These are phyloP conservation scores for Myxozyma nipponensis DNA, from an alignment of 805 yeast species.

Conservation along the genomic window DNA sequence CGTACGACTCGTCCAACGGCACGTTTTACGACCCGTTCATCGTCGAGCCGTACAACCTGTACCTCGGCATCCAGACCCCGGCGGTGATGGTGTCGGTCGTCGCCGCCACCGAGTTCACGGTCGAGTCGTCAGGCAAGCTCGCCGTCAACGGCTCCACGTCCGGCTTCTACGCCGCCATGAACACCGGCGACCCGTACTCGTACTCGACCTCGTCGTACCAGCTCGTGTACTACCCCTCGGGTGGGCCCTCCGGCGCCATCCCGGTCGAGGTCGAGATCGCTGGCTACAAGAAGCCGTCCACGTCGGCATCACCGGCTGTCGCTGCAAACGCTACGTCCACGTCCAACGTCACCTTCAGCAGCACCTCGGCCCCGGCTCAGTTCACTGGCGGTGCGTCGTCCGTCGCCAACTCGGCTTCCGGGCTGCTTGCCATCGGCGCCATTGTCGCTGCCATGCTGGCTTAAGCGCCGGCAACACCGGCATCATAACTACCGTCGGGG, in stretches of 20 bases:
- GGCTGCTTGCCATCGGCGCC: neutral
- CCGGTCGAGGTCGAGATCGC: conserved; percentile 23
- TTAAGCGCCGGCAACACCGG: too few species aligned
- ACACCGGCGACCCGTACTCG: conserved; percentile 46
- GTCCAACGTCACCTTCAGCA: neutral
- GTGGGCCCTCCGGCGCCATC: conserved; percentile 33
- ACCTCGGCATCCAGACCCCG: conserved; percentile 4
- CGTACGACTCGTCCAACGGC: conserved; percentile 28
- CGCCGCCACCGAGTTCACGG: conserved; percentile 9
- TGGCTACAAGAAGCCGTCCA: neutral
- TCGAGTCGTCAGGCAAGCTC: conserved; percentile 31
- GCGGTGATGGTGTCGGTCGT: conserved; percentile 5
- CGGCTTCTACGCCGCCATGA: conserved; percentile 44
- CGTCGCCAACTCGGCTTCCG: neutral
- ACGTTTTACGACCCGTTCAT: conserved; percentile 5
- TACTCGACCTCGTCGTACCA: conserved; percentile 36
- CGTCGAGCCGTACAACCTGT: conserved; percentile 1
- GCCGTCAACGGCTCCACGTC: conserved; percentile 35
- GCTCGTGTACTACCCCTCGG: conserved; percentile 32
- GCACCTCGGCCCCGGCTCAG: neutral
- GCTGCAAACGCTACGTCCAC: neutral
- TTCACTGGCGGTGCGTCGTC: neutral
- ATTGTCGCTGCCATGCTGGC: neutral
- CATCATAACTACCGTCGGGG: too few species aligned
- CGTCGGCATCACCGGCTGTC: neutral